Evolutionary conservation across 805 yeast species (phyloP).

Genomic region (Peterozyma xylosa): DNA sequence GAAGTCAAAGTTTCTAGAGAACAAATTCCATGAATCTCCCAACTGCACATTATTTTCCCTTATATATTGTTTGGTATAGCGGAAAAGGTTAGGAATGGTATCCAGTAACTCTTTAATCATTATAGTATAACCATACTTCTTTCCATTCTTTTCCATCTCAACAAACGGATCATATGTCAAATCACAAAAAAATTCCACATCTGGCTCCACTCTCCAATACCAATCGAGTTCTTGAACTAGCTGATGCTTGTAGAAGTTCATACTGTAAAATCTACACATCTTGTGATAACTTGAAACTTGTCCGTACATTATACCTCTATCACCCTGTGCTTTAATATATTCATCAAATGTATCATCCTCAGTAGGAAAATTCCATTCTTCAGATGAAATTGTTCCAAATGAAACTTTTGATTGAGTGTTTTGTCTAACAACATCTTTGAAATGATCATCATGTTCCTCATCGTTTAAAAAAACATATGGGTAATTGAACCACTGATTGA

Average conservation of each 20-base stretch:
- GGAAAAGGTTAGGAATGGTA: slow-evolving; percentile 76
- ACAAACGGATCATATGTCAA: slow-evolving; percentile 85
- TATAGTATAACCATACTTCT: slow-evolving; percentile 81
- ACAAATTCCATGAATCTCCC: slow-evolving; percentile 65
- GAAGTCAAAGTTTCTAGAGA: slow-evolving; percentile 34
- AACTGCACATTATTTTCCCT: slow-evolving; percentile 37
- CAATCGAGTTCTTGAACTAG: slow-evolving; percentile 66
- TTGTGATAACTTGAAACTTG: slow-evolving; percentile 76
- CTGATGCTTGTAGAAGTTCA: slow-evolving; percentile 75
- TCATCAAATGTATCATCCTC: slow-evolving; percentile 43
- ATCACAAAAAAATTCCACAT: slow-evolving; percentile 85
- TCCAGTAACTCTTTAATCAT: slow-evolving; percentile 69
- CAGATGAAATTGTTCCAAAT: slow-evolving; percentile 58
- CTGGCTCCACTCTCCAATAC: slow-evolving; percentile 97
- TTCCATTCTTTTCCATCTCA: slow-evolving; percentile 63
- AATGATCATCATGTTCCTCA: slow-evolving; percentile 61
- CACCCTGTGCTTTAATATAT: slow-evolving; percentile 68
- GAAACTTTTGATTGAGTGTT: slow-evolving; percentile 55
- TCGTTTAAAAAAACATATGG: slow-evolving; percentile 91
- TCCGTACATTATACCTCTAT: slow-evolving; percentile 79
- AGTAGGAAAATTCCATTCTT: slow-evolving; percentile 67
- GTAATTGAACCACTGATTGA: slow-evolving; percentile 89
- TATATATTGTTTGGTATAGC: slow-evolving; percentile 62
- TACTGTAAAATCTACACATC: slow-evolving; percentile 93
- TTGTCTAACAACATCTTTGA: slow-evolving; percentile 41